Base-by-base conservation (phyloP, 2,329 filamentous ascomycete genomes). In the Stenocarpella maydis region DNA sequence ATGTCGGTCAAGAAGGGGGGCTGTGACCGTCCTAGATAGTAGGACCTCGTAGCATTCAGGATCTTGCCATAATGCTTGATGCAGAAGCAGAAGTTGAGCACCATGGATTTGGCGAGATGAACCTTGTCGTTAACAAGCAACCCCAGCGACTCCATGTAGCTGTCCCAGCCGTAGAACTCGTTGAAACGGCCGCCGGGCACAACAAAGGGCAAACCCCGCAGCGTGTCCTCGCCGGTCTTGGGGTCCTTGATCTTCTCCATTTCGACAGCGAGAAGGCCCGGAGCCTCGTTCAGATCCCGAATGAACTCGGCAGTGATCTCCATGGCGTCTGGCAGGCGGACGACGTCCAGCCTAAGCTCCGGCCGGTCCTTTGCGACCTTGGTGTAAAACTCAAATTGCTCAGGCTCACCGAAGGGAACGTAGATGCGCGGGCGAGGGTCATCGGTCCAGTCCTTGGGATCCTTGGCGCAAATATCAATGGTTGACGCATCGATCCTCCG, bases 31-130 rank as follows among this genome's bases (percentile, higher is more conserved):
- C 90, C 92, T 19, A 99, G 89, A 78, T 99, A 99, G 84, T 99
- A 99, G 1, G 95, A 95, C 43, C 96, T 89, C 69, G 96, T 99
- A 64, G 96, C 96, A 80, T 99, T 99, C 73, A 98, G 88, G 71
- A 99, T 97, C 84, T 98, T 99, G 76, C 95, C 95, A 78, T 99
- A 99, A 81, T 99, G 95, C 79, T 95, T 91, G 80, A 99, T 98
- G 82, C 94, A 97, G 84, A 99, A 99, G 80, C 94, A 97, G 80
- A 98, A 98, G 83, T 99, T 97, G 75, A 88, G 86, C 64, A 98
- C 95, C 94, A 99, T 98, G 61, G 91, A 88, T 83, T 98, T 97
- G 74, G 94, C 94, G 67, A 98, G 83, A 76, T 98, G 90, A 26
- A 94, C 90, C 70, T 93, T 90, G 77, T 96, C 92, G 77, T 95